These are phyloP conservation scores for Penicillium nordicum DNA, from an alignment of 2,329 filamentous ascomycete genomes.

Conservation along the genomic window DNA sequence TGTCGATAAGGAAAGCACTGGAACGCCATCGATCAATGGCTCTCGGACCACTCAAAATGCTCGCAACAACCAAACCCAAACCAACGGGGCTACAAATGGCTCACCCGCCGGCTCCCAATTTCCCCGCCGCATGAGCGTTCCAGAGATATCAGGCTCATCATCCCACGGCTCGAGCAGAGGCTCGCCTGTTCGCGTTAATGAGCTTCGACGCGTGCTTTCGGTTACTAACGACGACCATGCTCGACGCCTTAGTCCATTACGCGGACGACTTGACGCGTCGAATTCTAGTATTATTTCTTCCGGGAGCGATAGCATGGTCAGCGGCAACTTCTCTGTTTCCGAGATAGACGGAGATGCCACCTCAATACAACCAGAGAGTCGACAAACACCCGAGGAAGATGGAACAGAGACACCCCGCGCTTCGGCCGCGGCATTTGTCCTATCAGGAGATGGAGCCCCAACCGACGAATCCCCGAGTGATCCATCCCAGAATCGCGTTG, in stretches of 20 bases:
- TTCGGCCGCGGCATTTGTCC: conserved; percentile 19
- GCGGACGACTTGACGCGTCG: conserved; percentile 36
- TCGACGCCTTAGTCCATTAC: conserved; percentile 43
- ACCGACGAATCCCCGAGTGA: conserved; percentile 7
- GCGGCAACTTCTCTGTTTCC: conserved; percentile 36
- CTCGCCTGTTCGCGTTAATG: conserved; percentile 48
- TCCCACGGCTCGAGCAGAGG: conserved; percentile 40
- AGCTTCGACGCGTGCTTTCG: conserved; percentile 48
- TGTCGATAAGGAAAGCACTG: conserved; percentile 64
- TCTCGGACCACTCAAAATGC: conserved; percentile 58
- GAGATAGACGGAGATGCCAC: conserved; percentile 31
- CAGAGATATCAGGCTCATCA: conserved; percentile 35
- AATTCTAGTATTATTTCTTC: conserved; percentile 36
- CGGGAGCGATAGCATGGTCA: conserved; percentile 47
- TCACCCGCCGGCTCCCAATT: conserved; percentile 33
- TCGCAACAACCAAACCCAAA: conserved; percentile 28
- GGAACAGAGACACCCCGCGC: conserved; percentile 35
- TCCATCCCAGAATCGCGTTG: conserved; percentile 9
- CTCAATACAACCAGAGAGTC: conserved; percentile 28
- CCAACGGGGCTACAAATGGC: conserved; percentile 31
- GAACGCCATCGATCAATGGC: conserved; percentile 70
- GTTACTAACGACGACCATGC: conserved; percentile 35
- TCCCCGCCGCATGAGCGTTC: conserved; percentile 36
- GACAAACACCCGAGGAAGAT: conserved; percentile 22
- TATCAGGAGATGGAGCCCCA: conserved; percentile 13